Conservation (phyloP, 2,329 filamentous ascomycete species). For the Chalara sp. region DNA sequence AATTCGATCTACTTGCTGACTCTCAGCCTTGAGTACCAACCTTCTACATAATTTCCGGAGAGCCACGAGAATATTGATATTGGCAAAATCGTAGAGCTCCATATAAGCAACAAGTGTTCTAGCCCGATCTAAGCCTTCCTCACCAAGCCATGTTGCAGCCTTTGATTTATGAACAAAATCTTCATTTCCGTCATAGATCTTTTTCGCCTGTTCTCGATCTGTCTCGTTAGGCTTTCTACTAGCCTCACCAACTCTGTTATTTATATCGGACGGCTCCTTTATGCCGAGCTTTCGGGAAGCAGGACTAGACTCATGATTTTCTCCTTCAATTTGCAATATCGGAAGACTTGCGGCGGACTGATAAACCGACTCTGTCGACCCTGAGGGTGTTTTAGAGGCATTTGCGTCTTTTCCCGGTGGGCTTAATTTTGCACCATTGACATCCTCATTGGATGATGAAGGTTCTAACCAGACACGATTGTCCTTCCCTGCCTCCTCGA, state of each 20-base stretch:
- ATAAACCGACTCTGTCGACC: conserved; percentile 37
- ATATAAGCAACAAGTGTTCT: conserved; percentile 72
- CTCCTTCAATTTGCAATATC: conserved; percentile 42
- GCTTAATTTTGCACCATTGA: conserved; percentile 8
- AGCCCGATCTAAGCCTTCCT: conserved; percentile 54
- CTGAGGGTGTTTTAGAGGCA: conserved; percentile 30
- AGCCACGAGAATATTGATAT: conserved; percentile 70
- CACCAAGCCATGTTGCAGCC: conserved; percentile 76
- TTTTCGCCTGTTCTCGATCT: conserved; percentile 70
- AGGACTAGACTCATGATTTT: conserved; percentile 26
- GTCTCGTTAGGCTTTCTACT: conserved; percentile 32
- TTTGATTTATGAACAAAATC: conserved; percentile 72
- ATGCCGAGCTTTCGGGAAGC: neutral
- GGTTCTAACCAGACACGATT: conserved; percentile 26
- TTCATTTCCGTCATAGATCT: conserved; percentile 80
- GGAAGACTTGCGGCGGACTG: conserved; percentile 42
- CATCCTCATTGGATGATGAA: conserved; percentile 25
- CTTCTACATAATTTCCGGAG: conserved; percentile 76
- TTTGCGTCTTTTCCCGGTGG: conserved; percentile 27
- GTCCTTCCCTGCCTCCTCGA: conserved; percentile 12
- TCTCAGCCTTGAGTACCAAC: conserved; percentile 81
- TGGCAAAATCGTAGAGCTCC: conserved; percentile 81
- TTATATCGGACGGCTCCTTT: conserved; percentile 26
- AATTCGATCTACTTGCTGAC: conserved; percentile 93
- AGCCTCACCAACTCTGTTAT: conserved; percentile 11